These are phyloP conservation scores for Phytophthora brassicae DNA, from an alignment of 352 stramenopile species.

Conservation along the genomic window DNA sequence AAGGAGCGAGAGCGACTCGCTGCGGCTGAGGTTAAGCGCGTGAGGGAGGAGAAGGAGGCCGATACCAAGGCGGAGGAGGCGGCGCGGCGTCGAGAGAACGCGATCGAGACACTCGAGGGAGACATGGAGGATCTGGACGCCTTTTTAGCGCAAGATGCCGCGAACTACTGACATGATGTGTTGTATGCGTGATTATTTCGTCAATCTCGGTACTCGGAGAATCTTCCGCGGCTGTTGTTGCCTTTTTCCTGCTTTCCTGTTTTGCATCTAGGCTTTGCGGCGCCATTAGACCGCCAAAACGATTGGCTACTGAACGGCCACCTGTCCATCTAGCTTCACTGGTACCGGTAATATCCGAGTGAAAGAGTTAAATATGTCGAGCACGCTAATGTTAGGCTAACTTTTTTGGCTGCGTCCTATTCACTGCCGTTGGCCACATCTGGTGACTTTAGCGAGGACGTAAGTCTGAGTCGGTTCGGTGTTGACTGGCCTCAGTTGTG, in stretches of 20 bases:
- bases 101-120: constrained; percentile 45
- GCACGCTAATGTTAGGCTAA: too few relatives aligned
- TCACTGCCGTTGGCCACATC: constrained; percentile 3
- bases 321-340: constrained; percentile 18
- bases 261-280: neutral
- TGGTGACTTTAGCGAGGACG: constrained; percentile 6
- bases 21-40: constrained; percentile 19
- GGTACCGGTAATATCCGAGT: constrained; percentile 13
- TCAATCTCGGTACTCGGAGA: neutral
- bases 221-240: neutral
- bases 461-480: constrained; percentile 24
- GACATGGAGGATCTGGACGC: constrained; percentile 62
- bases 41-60: constrained; percentile 29
- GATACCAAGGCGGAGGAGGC: constrained; percentile 36
- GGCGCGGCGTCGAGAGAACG: constrained; percentile 36
- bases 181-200: neutral
- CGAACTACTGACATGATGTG: constrained; percentile 40
- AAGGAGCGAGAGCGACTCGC: constrained; percentile 44
- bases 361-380: too few relatives aligned
- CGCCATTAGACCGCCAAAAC: neutral
- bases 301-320: neutral
- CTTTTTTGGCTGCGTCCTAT: constrained; percentile 15
- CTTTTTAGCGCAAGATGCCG: constrained; percentile 58
- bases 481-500: constrained; percentile 7
- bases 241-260: constrained; percentile 1